Base-by-base conservation (phyloP, 805 yeast species). In the Lipomyces kockii region DNA sequence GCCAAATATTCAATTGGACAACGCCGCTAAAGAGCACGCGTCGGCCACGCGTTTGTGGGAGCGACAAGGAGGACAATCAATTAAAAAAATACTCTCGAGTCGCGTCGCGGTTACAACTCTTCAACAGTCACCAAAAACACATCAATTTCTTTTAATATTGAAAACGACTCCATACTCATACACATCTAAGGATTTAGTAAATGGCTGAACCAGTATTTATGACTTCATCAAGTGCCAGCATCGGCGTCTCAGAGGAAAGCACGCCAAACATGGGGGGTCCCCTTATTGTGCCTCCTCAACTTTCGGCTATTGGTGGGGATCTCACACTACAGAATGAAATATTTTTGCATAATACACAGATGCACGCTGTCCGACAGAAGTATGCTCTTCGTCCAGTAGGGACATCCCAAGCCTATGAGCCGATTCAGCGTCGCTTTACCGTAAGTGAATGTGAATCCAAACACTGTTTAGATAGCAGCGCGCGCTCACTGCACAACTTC, bases 41-140 rank as follows among this genome's bases (percentile, higher is more conserved):
- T 39, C 46, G 46, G 46, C 46, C 46, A 37, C 46, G 46, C 46
- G 46, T 39, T 39, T 39, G 46, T 39, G 46, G 20, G 46, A 39
- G 46, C 46, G 46, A 39, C 17, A 39, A 39, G 27, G 7, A 1
- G 46, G 46, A 14, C 46, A 39, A 39, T 3, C 37, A 34, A 34
- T 34, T 34, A 34, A 34, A 34, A 34, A 34, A 34, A 34, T 2
- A 1, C 3, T 34, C 35, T 7, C 1, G 35, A 34, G 37, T 34
- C 37, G 37, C 12, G 37, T 34, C 37, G 37, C 37, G 37, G 37
- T 6, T 34, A 34, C 37, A 34, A 34, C 37, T 34, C 37, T 34
- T 34, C 37, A 34, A 7, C 37, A 34, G 37, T 34, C 37, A 34
- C 37, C 37, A 34, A 34, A 34, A 34, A 6, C 37, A 34, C 37